A percentile compares a stretch with the other conserved stretches of the same genome.
Conservation (phyloP, 225 moss, liverwort and hornwort species). For the Rhytidiadelphus loreus region DNA sequence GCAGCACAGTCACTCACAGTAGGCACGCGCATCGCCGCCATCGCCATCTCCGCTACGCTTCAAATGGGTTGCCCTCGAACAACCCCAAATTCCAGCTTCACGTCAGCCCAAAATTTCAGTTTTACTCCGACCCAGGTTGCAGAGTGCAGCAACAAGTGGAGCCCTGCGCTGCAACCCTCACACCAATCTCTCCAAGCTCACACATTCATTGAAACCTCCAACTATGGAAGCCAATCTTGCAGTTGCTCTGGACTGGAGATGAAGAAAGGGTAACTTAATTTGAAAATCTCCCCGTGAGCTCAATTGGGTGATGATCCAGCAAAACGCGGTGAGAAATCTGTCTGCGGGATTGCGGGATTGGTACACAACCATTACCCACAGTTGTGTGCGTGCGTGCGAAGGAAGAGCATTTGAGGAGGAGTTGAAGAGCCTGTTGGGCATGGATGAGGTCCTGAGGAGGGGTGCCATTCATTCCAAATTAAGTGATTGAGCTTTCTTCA, state of each 20-base stretch:
- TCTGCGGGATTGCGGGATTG: background rate
- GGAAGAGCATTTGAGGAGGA: background rate
- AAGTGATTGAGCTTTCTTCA: background rate
- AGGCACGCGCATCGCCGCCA: conserved; percentile 10
- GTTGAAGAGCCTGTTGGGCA: background rate
- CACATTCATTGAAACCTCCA: background rate
- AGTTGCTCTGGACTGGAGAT: background rate
- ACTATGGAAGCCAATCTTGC: background rate
- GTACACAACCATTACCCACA: background rate
- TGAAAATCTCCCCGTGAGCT: background rate
- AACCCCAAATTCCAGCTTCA: background rate
- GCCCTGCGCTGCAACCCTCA: background rate
- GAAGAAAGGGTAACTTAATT: background rate
- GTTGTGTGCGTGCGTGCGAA: background rate
- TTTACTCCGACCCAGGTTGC: background rate
- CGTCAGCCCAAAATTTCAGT: background rate
- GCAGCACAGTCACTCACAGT: conserved; percentile 1
- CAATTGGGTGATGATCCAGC: background rate
- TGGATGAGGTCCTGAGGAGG: background rate
- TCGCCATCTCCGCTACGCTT: conserved; percentile 5
- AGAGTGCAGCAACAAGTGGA: background rate
- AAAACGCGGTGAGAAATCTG: background rate
- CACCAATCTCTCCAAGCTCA: background rate
- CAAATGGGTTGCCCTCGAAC: background rate
- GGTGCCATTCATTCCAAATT: background rate